Conservation (phyloP, 2,329 filamentous ascomycete genomes). For the Tolypocladium sp. region DNA sequence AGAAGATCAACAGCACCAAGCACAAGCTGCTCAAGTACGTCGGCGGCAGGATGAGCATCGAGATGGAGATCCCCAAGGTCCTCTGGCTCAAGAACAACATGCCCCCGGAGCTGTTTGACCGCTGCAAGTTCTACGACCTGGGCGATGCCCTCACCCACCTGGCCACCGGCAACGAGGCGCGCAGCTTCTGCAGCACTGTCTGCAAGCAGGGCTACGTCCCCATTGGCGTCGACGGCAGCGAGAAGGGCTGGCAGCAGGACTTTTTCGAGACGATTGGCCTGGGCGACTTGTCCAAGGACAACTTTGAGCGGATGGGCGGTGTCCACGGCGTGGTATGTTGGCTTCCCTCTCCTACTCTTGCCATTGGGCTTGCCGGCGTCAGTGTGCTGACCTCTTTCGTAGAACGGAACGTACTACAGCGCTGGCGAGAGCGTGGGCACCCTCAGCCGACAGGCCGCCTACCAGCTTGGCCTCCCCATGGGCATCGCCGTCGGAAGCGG, state of each 20-base stretch:
- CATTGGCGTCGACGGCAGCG: conserved; percentile 92
- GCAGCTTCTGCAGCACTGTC: conserved; percentile 91
- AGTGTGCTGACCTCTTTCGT: conserved; percentile 7
- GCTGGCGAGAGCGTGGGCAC: conserved; percentile 86
- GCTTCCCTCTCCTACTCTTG: background rate
- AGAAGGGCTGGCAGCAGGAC: conserved; percentile 97
- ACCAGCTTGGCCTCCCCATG: conserved; percentile 72
- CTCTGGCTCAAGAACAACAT: conserved; percentile 98
- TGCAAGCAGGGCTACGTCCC: conserved; percentile 97
- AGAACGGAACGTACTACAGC: conserved; percentile 89
- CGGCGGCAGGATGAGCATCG: conserved; percentile 95
- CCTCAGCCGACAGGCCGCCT: conserved; percentile 73
- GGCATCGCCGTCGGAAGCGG: conserved; percentile 91
- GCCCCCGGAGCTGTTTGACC: conserved; percentile 79
- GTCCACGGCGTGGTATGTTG: conserved; percentile 74
- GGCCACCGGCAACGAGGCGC: conserved; percentile 82
- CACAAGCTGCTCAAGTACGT: conserved; percentile 95
- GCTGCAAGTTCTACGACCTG: conserved; percentile 96
- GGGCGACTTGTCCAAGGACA: conserved; percentile 71
- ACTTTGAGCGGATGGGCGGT: conserved; percentile 89
- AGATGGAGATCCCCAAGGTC: conserved; percentile 99
- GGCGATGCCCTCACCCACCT: conserved; percentile 89
- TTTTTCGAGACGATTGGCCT: conserved; percentile 83
- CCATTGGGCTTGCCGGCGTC: background rate
- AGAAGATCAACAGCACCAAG: conserved; percentile 83